Evolutionary conservation across 768 basidiomycete species (phyloP).

Genomic region (Pisolithus marmoratus): DNA sequence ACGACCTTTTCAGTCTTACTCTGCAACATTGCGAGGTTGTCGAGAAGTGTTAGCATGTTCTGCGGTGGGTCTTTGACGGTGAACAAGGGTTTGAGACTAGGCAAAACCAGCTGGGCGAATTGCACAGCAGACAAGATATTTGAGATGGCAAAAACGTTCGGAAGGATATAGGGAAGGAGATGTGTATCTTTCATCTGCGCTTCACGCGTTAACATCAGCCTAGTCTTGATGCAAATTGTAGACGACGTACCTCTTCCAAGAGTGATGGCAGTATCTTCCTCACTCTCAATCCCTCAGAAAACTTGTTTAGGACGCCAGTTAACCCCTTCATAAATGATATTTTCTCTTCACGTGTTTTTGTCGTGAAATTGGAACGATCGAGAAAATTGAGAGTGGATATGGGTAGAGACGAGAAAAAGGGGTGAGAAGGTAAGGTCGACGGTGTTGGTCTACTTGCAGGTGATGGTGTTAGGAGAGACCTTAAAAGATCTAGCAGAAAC

Average conservation of each 20-base stretch:
- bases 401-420: slow-evolving; percentile 93
- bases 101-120: slow-evolving; percentile 77
- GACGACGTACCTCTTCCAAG: slow-evolving; percentile 75
- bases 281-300: slow-evolving; percentile 80
- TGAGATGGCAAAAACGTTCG: slow-evolving; percentile 91
- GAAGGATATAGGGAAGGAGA: slow-evolving; percentile 90
- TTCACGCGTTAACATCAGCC: slow-evolving; percentile 4
- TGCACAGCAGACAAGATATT: slow-evolving; percentile 68
- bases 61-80: slow-evolving; percentile 91
- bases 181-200: slow-evolving; percentile 87
- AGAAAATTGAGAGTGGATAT: slow-evolving; percentile 96
- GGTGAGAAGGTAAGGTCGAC: slow-evolving; percentile 69
- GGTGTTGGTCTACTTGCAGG: slow-evolving; percentile 71
- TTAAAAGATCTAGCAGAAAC: slow-evolving; percentile 57
- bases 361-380: slow-evolving; percentile 91
- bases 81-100: slow-evolving; percentile 87
- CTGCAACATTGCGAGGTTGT: slow-evolving; percentile 83
- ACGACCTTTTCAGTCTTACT: slow-evolving; percentile 81
- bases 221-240: neutral
- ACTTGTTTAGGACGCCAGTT: slow-evolving; percentile 69
- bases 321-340: slow-evolving; percentile 94
- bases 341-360: slow-evolving; percentile 93
- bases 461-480: slow-evolving; percentile 75
- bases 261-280: slow-evolving; percentile 90
- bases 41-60: slow-evolving; percentile 90